These are phyloP conservation scores for Claviceps maximensis DNA, from an alignment of 2,329 filamentous ascomycete species.

Conservation along the genomic window DNA sequence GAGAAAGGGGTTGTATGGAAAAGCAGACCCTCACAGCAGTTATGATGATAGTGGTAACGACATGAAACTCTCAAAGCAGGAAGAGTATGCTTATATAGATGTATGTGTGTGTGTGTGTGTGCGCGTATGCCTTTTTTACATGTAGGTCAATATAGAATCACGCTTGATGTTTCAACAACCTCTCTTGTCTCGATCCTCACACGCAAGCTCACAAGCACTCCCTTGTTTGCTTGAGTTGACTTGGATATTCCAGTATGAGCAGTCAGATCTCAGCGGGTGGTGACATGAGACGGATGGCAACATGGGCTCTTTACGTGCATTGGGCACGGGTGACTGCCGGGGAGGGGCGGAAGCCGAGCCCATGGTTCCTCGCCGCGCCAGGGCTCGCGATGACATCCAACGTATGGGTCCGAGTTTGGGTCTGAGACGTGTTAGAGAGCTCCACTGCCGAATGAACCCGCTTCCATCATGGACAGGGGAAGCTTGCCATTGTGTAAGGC, in stretches of 20 bases:
- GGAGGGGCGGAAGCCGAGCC: not conserved
- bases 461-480: not conserved
- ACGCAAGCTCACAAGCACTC: not conserved
- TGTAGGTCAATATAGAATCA: not conserved
- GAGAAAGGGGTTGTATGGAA: not conserved
- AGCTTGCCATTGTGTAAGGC: not conserved
- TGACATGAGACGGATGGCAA: slow-evolving; percentile 1
- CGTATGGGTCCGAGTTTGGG: not conserved
- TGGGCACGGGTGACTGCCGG: slow-evolving; percentile 1
- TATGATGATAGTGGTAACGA: not conserved
- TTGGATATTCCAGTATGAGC: not conserved
- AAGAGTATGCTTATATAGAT: not conserved
- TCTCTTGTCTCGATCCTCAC: not conserved
- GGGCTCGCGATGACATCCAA: not conserved
- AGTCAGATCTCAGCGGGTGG: slow-evolving; percentile 1
- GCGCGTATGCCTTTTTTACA: not conserved
- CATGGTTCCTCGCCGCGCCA: not conserved
- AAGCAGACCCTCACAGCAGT: not conserved
- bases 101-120: not conserved
- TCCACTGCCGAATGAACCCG: not conserved
- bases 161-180: not conserved
- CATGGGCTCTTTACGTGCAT: not conserved
- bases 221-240: not conserved
- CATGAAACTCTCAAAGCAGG: not conserved
- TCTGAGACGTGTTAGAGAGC: not conserved